These are phyloP conservation scores for Anisodus acutangulus DNA, from an alignment of 257 asterid species.

Conservation along the genomic window DNA sequence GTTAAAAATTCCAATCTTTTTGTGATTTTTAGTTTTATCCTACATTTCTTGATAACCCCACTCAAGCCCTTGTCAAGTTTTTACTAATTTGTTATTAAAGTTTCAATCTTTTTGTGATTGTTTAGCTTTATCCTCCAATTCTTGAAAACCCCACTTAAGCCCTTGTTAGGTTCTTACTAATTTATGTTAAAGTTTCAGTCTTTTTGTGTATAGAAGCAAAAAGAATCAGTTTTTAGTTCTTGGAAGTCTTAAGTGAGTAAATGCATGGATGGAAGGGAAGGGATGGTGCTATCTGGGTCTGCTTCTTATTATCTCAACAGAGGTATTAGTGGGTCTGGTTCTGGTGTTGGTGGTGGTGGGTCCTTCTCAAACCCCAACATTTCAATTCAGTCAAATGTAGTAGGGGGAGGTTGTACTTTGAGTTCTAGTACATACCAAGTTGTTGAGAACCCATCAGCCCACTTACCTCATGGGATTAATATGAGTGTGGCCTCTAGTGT, in stretches of 20 bases:
- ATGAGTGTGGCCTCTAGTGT: conserved; percentile 44
- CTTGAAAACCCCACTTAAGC: not conserved
- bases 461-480: conserved; percentile 54
- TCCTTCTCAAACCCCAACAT: conserved; percentile 55
- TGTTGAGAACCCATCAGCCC: conserved; percentile 62
- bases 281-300: conserved; percentile 43
- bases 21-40: too few species aligned
- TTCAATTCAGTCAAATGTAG: conserved; percentile 57
- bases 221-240: not conserved
- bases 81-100: not conserved
- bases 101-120: not conserved
- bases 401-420: conserved; percentile 45
- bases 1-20: not conserved
- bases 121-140: not conserved
- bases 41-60: not conserved
- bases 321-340: conserved; percentile 41
- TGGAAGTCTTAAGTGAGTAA: conserved; percentile 30
- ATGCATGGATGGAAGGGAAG: conserved; percentile 60
- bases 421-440: conserved; percentile 57
- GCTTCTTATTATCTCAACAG: conserved; percentile 43
- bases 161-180: not conserved
- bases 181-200: conserved; percentile 12
- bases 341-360: conserved; percentile 45
- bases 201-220: not conserved
- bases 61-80: not conserved